Base-by-base conservation (phyloP, 768 basidiomycete species). In the Phallus indusiatus region DNA sequence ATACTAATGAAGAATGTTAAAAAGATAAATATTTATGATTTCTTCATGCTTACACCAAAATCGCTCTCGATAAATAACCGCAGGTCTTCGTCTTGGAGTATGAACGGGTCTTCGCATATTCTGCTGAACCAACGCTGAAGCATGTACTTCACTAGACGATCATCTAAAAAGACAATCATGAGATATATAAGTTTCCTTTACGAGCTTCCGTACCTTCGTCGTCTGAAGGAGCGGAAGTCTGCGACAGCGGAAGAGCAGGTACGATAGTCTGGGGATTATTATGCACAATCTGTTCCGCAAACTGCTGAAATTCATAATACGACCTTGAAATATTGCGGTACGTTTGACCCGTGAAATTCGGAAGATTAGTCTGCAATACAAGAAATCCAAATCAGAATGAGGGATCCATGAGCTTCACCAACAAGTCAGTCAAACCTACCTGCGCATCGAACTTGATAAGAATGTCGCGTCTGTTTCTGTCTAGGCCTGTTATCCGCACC, bases 191-290 rank as follows among this genome's bases (percentile, higher is more conserved):
- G n/a, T n/a, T n/a, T n/a, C n/a, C n/a, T n/a, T n/a, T n/a, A n/a
- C n/a, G n/a, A n/a, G n/a, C n/a, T n/a, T n/a, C n/a, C n/a, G n/a
- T 34, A 75, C 75, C 75, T 72, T 98, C 96, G 73, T 98, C 96
- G 67, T 98, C 96, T 12, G 92, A 94, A 22, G 92, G 88, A 1
- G 96, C 96, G 12, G 94, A 97, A 0, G 94, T 97, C 64, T 95
- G 92, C 0, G 94, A 83, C n/a, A 98, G 79, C 1, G 96, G 96
- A 14, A 99, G 79, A 4, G 96, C 96, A 8, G 96, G 92, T 16
- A 97, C 79, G 65, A 99, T 96, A 24, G 94, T 95, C 68, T 98
- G 96, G 0, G 96, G 96, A 69, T 91, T 94, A 71, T 82, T 92
- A 66, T 86, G 81, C 33, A 93, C 81, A 65, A 95, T 80, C 52